These are phyloP conservation scores for Murraya paniculata DNA, from an alignment of 345 rosid genomes.

Conservation along the genomic window DNA sequence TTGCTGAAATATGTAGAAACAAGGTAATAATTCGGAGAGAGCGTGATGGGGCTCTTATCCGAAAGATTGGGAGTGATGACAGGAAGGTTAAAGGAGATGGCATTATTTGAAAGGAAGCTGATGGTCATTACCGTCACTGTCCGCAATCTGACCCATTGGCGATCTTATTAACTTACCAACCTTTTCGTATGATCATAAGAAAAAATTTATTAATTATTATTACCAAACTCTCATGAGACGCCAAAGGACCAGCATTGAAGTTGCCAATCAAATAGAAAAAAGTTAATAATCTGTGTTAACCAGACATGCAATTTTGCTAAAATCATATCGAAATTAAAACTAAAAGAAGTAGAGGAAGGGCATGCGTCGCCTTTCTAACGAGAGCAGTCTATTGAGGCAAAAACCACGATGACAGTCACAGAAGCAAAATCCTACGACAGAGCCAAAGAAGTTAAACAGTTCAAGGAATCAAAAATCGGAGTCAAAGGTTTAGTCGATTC, in stretches of 20 bases:
- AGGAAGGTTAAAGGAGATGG: conserved; percentile 33
- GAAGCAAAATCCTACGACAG: conserved; percentile 20
- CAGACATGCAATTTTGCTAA: too few relatives aligned
- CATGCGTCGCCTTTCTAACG: too few relatives aligned
- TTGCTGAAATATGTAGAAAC: conserved; percentile 29
- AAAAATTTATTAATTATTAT: too few relatives aligned
- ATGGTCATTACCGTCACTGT: conserved; percentile 48
- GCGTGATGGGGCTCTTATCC: conserved; percentile 35
- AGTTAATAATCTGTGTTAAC: too few relatives aligned
- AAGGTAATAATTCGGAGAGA: conserved; percentile 36
- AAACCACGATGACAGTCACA: background rate
- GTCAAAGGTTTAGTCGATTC: conserved; percentile 51
- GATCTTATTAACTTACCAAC: background rate
- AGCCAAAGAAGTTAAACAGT: conserved; percentile 27
- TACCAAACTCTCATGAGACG: too few relatives aligned
- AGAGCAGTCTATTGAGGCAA: too few relatives aligned
- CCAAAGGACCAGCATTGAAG: too few relatives aligned
- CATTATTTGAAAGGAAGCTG: conserved; percentile 29
- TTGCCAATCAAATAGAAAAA: too few relatives aligned
- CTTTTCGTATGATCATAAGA: too few relatives aligned
- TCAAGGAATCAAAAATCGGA: conserved; percentile 45
- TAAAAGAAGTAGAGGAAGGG: too few relatives aligned
- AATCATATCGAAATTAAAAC: too few relatives aligned
- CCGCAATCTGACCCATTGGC: conserved; percentile 53
- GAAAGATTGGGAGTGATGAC: conserved; percentile 45